Evolutionary conservation across 2,329 filamentous ascomycete genomes (phyloP).

Genomic region (Hyphodiscus sp.): DNA sequence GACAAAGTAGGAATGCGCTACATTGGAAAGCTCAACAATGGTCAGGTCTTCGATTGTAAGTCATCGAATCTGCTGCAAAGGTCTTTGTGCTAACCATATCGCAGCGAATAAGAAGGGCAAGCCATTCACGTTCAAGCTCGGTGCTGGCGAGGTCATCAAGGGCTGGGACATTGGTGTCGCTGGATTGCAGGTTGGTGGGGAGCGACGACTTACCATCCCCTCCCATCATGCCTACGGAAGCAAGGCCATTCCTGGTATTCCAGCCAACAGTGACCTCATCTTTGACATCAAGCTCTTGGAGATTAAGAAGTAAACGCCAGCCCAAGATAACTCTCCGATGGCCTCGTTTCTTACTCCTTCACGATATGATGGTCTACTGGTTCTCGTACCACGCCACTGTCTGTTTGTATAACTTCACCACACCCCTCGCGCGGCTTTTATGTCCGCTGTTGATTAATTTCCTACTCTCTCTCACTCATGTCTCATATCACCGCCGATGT

Average conservation of each 20-base stretch:
- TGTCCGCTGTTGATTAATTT: conserved; percentile 14
- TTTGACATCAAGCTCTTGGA: conserved; percentile 87
- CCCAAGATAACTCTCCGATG: not conserved
- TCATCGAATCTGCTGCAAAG: conserved; percentile 20
- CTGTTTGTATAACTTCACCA: conserved; percentile 25
- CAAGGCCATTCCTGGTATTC: conserved; percentile 76
- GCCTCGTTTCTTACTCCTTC: not conserved
- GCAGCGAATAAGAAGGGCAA: conserved; percentile 97
- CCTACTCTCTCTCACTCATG: conserved; percentile 11
- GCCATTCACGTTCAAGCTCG: conserved; percentile 93
- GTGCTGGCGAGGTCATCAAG: conserved; percentile 94
- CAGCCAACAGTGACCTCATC: conserved; percentile 80
- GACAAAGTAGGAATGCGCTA: conserved; percentile 92
- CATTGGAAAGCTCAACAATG: conserved; percentile 92
- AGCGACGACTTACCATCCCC: conserved; percentile 88
- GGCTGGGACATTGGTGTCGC: conserved; percentile 94
- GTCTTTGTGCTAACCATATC: conserved; percentile 22
- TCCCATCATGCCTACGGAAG: conserved; percentile 84
- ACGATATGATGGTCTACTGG: conserved; percentile 12
- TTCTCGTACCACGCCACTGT: conserved; percentile 16
- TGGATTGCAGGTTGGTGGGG: conserved; percentile 89
- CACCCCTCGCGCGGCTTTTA: conserved; percentile 14
- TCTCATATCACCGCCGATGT: conserved; percentile 10
- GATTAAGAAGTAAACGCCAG: conserved; percentile 58
- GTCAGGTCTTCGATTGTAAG: conserved; percentile 91